Evolutionary conservation across 805 yeast genomes (phyloP), one percentile per base, ranked within the genome.

Genomic region (Saccharomycopsis fibuligera): DNA sequence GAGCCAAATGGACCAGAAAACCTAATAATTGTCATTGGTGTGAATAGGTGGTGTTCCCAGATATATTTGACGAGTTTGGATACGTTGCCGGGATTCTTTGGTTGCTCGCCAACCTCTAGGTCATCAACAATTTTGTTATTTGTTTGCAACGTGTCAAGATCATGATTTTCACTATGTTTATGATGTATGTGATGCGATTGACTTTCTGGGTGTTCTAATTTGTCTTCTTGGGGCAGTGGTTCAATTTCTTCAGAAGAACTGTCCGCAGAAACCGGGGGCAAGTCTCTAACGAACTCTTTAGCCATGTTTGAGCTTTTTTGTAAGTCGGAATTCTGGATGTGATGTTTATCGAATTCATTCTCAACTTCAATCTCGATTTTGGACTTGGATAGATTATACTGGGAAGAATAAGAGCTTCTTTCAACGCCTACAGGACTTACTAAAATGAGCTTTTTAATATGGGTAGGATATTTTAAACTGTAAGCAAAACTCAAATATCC

Each of bases 361-460:
- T 24, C 33, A 25, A 44, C 23, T 38, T 45, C 50, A n/a, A n/a
- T n/a, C n/a, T n/a, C n/a, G 4, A 36, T 27, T 22, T 37, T 9
- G 22, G 21, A 31, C 24, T 35, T 22, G 4, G 48, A 42, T 10
- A 49, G 36, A 23, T 46, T 46, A 21, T 25, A 39, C 22, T 38
- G 35, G 3, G 41, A 40, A 4, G 53, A n/a, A 51, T 56, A 63
- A 3, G 54, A 74, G 45, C 78, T 76, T 41, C 82, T 68, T 57
- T 83, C 90, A 10, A 83, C 77, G 0, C 90, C 90, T 5, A 84
- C 89, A 0, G 90, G 90, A 45, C 84, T 76, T 9, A 81, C 72
- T 23, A 83, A 67, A 1, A 83, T 68, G 57, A 83, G 62, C 52
- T 74, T 72, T 8, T 67, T 62, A 5, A 83, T 69, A 22, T 70